Evolutionary conservation across 768 basidiomycete species (phyloP).

Genomic region (Kwoniella mangroviensis): DNA sequence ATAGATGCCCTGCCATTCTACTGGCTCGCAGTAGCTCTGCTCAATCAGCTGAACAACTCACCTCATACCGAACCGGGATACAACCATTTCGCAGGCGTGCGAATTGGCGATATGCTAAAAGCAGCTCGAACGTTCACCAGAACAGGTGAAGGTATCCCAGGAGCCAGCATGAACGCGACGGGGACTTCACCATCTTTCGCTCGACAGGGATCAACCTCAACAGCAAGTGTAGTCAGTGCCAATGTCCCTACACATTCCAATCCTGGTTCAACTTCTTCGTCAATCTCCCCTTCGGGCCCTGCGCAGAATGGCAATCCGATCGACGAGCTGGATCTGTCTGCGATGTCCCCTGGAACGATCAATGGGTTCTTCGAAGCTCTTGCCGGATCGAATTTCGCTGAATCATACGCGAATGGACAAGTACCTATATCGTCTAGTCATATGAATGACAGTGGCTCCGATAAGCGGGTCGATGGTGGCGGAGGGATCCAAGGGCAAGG

Average conservation of each 20-base stretch:
- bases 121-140: constrained; percentile 54
- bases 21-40: constrained; percentile 58
- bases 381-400: not conserved
- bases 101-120: constrained; percentile 54
- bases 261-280: not conserved
- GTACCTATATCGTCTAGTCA: not conserved
- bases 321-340: constrained; percentile 10
- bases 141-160: constrained; percentile 50
- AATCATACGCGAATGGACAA: not conserved
- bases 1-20: constrained; percentile 59
- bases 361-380: constrained; percentile 19
- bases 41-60: constrained; percentile 51
- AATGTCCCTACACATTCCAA: not conserved
- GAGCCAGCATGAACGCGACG: not conserved
- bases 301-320: not conserved
- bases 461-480: not conserved
- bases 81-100: constrained; percentile 45
- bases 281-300: constrained; percentile 9
- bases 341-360: constrained; percentile 16
- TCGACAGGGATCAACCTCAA: constrained; percentile 16
- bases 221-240: constrained; percentile 12
- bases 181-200: constrained; percentile 14
- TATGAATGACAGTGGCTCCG: not conserved
- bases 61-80: constrained; percentile 32
- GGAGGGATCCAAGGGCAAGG: constrained; percentile 4